Base-by-base conservation (phyloP, 208 protist genomes). In the Trypanosoma platydactyli region DNA sequence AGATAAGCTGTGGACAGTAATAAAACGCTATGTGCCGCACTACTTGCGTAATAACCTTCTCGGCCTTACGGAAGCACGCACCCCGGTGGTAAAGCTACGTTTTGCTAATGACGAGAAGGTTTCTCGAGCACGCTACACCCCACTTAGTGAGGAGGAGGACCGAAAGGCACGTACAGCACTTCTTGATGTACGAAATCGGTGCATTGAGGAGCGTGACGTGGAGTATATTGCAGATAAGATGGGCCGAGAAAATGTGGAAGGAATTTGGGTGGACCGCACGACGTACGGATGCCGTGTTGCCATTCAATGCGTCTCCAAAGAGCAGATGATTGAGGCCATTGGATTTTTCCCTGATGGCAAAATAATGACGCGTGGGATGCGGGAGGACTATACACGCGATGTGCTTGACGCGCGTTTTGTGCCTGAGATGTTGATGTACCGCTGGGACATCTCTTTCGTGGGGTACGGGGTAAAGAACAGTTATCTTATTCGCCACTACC, bases 391-490 rank as follows among this genome's bases (percentile, higher is more conserved):
- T 75, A 92, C 88, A 16, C 84, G 90, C 61, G 90, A 95, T 64
- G 76, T 92, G 11, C 73, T 94, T n/a, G 87, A 93, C 73, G 77
- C 65, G 29, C 79, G 84, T 48, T 93, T 85, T 59, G 85, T 92
- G 51, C 90, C 90, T 15, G 87, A 95, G 72, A 86, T 95, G 80
- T 91, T 84, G 63, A 83, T 93, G 77, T 95, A 94, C 77, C 84
- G 86, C 65, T 95, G 90, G 88, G 90, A 95, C 67, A 91, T 93
- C 61, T 92, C 85, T 7, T 95, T 95, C 58, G 86, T 94, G 15
- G 86, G 79, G 1, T 95, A 95, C 71, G 87, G 87, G 29, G 90
- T 95, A 20, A 95, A 95, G 84, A 95, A 95, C 65, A 93, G 86
- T 71, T 94, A 91, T 64, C 73, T 95, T 25, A 76, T 95, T 20